phyloP scores from a whole-genome alignment of 148 eudicot genomes.

The Rhododendron griersonianum region DNA sequence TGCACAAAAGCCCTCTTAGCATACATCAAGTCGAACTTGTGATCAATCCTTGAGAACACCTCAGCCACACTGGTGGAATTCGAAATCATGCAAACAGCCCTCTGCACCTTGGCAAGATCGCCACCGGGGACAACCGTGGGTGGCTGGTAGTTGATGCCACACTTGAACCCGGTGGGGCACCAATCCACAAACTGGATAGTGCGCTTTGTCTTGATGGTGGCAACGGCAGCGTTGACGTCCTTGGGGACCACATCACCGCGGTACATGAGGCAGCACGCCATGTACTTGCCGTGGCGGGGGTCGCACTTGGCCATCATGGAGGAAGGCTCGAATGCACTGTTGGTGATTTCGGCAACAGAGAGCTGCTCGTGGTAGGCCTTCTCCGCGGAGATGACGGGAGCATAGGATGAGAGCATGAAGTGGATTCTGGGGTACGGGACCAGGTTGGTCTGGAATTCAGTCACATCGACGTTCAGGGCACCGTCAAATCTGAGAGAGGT shows the following conservation, averaged over 20 bases:
- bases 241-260: conserved; percentile 35
- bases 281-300: conserved; percentile 32
- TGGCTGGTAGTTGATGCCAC: conserved; percentile 34
- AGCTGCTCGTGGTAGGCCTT: conserved; percentile 32
- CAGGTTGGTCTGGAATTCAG: conserved; percentile 33
- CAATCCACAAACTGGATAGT: conserved; percentile 37
- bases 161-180: conserved; percentile 37
- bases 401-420: conserved; percentile 40
- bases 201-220: conserved; percentile 31
- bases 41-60: conserved; percentile 30
- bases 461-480: conserved; percentile 31
- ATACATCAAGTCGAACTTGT: conserved; percentile 35
- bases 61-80: conserved; percentile 37
- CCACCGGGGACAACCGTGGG: conserved; percentile 36
- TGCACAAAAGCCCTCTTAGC: conserved; percentile 32
- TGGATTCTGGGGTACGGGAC: conserved; percentile 34
- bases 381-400: conserved; percentile 33
- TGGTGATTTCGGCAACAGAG: conserved; percentile 35
- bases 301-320: conserved; percentile 41
- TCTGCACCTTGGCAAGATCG: conserved; percentile 31
- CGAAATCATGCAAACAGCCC: conserved; percentile 34
- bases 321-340: conserved; percentile 29
- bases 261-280: conserved; percentile 36
- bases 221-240: conserved; percentile 31
- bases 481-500: conserved; percentile 34